phyloP scores from a whole-genome alignment of 169 alveolate genomes.

The Amoebophrya sp. region DNA sequence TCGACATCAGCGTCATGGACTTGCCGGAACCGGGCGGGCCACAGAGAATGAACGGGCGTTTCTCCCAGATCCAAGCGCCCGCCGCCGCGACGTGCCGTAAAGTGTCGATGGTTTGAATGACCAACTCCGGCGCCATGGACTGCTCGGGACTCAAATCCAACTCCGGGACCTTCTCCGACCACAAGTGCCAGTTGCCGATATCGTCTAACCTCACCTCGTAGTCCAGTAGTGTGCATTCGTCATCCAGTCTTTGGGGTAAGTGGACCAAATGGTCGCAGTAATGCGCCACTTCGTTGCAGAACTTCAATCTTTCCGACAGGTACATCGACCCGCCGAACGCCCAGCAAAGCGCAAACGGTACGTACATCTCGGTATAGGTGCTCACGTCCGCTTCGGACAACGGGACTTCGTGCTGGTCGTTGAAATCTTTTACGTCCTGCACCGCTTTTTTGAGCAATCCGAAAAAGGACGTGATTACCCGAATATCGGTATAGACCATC shows the following conservation, averaged over 20 bases:
- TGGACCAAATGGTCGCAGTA: slow-evolving; percentile 29
- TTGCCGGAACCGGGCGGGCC: slow-evolving; percentile 99
- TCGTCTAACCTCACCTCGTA: slow-evolving; percentile 56
- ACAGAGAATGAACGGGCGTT: slow-evolving; percentile 91
- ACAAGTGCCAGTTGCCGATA: slow-evolving; percentile 84
- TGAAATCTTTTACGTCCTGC: slow-evolving; percentile 30
- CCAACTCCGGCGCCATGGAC: slow-evolving; percentile 73
- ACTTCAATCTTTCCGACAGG: slow-evolving; percentile 38
- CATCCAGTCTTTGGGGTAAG: slow-evolving; percentile 26
- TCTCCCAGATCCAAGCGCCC: slow-evolving; percentile 86
- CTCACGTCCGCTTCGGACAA: slow-evolving; percentile 28
- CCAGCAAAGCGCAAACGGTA: slow-evolving; percentile 47
- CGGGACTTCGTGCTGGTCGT: slow-evolving; percentile 36
- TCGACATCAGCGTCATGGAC: slow-evolving; percentile 94
- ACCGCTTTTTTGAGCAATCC: slow-evolving; percentile 65
- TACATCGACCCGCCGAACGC: slow-evolving; percentile 48
- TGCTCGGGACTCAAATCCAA: slow-evolving; percentile 66
- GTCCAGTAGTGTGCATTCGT: slow-evolving; percentile 42
- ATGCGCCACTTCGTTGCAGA: slow-evolving; percentile 40
- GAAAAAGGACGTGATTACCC: slow-evolving; percentile 79
- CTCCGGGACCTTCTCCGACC: slow-evolving; percentile 87
- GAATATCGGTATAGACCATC: slow-evolving; percentile 84
- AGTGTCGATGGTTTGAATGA: slow-evolving; percentile 94
- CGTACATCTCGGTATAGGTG: slow-evolving; percentile 21
- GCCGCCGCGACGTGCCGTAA: slow-evolving; percentile 88